Evolutionary conservation across 371 early-diverging fungal species (phyloP).

Genomic region (Apophysomyces trapeziformis): DNA sequence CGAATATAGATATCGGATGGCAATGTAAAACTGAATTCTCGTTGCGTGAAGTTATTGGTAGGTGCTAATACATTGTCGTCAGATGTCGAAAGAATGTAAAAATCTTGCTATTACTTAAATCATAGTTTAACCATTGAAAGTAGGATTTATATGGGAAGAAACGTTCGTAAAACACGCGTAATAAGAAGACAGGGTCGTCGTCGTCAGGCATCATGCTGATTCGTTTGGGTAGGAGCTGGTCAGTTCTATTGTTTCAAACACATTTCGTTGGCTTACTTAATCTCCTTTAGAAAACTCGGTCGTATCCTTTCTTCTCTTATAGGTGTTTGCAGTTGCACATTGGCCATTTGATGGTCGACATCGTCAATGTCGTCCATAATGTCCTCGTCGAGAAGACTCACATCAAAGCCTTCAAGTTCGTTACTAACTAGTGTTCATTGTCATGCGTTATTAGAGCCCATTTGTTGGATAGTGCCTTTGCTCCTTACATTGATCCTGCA

Average conservation of each 20-base stretch:
- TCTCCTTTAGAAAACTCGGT: background rate
- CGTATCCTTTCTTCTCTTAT: conserved; percentile 3
- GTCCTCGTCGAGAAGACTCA: conserved; percentile 27
- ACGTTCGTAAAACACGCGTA: conserved; percentile 79
- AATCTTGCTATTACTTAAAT: conserved; percentile 49
- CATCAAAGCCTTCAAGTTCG: conserved; percentile 26
- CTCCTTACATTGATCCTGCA: no score
- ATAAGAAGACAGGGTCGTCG: conserved; percentile 41
- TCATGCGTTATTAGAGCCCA: no score
- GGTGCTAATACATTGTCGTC: conserved; percentile 27
- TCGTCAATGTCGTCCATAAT: conserved; percentile 16
- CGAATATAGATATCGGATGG: conserved; percentile 83
- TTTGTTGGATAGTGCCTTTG: no score
- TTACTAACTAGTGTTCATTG: background rate
- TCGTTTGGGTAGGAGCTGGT: background rate
- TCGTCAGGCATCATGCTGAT: conserved; percentile 14
- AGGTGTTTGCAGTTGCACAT: conserved; percentile 25
- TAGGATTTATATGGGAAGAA: conserved; percentile 85
- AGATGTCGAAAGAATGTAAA: background rate
- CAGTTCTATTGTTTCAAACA: background rate
- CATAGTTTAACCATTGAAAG: conserved; percentile 87
- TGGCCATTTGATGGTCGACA: conserved; percentile 26
- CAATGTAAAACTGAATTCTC: conserved; percentile 96
- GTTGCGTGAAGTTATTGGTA: conserved; percentile 70
- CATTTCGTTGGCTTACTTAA: background rate